Base-by-base conservation (phyloP, 2,329 filamentous ascomycete species). In the Aspergillus fructus region DNA sequence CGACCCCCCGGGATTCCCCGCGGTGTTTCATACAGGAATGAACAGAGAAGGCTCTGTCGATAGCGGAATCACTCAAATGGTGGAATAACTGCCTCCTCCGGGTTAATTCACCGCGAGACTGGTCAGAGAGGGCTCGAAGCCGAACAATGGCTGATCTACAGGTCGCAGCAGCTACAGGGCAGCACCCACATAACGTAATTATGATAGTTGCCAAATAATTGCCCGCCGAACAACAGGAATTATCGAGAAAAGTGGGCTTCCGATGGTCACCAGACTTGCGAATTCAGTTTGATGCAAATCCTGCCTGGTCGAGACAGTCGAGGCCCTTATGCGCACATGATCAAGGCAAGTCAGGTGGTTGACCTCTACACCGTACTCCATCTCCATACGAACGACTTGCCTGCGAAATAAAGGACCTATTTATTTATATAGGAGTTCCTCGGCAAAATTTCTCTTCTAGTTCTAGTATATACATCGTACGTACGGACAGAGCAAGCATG, bases 1-100 rank as follows among this genome's bases (percentile, higher is more conserved):
- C 58, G 45, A 53, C 34, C 17, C 58, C 57, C 66, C 67, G 65
- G 59, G 43, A 57, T 62, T 63, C 62, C 57, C 64, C 66, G 62
- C 53, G 34, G 19, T 13, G 17, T 50, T 17, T 34, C 33, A 17
- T 34, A 48, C n/a, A 9, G 4, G 8, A 13, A 15, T n/a, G 4
- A n/a, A 48, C 5, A 37, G 11, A 48, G 24, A n/a, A 37, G 9
- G 4, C 9, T 33, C 45, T 19, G 34, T 48, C 15, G 19, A 48
- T 9, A 23, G 27, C n/a, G 42, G 19, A 27, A 15, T 4, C 33
- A 11, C 5, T 12, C 34, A 15, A 53, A 12, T 48, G 51, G 51
- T 53, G 51, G 51, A 48, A 53, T 53, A 47, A 40, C 41, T 53
- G 11, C 39, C 21, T 7, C 19, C 48, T 19, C 21, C 27, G 41